Conservation (phyloP, 2,329 filamentous ascomycete genomes). For the Ceratocystis destructans region DNA sequence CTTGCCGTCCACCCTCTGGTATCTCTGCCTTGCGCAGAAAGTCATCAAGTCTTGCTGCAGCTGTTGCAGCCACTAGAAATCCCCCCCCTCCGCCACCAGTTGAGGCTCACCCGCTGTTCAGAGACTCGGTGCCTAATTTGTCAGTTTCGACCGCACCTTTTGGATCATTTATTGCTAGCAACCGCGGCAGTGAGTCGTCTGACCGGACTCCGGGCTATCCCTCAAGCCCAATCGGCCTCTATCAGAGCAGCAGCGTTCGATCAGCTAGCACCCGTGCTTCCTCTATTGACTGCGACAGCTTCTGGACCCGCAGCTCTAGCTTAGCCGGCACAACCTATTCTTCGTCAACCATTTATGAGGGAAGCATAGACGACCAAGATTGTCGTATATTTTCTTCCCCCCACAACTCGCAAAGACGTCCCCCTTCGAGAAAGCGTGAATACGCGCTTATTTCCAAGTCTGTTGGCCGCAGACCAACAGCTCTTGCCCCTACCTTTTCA, state of each 20-base stretch:
- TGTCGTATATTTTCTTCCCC: background rate
- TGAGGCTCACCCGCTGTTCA: slow-evolving; percentile 16
- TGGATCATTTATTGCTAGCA: background rate
- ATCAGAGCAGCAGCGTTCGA: slow-evolving; percentile 13
- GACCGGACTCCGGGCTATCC: background rate
- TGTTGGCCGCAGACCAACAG: background rate
- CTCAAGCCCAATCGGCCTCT: background rate
- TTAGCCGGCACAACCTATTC: slow-evolving; percentile 14
- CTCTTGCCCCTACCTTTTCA: background rate
- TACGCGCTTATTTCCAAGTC: slow-evolving; percentile 13
- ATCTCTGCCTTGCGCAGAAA: slow-evolving; percentile 2
- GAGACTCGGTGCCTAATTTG: slow-evolving; percentile 5
- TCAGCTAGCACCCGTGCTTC: slow-evolving; percentile 10
- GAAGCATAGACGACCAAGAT: slow-evolving; percentile 2
- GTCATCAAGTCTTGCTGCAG: slow-evolving; percentile 11
- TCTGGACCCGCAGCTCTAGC: slow-evolving; percentile 10
- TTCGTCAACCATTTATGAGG: slow-evolving; percentile 13
- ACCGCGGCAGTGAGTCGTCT: background rate
- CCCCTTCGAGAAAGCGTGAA: slow-evolving; percentile 1
- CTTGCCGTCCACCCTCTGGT: background rate
- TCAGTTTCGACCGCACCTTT: background rate
- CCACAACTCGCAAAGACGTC: background rate
- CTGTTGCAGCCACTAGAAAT: slow-evolving; percentile 10
- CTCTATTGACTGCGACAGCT: slow-evolving; percentile 6
- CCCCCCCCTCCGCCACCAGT: slow-evolving; percentile 13